Conservation (phyloP, 768 basidiomycete genomes). For the Mycena latifolia region DNA sequence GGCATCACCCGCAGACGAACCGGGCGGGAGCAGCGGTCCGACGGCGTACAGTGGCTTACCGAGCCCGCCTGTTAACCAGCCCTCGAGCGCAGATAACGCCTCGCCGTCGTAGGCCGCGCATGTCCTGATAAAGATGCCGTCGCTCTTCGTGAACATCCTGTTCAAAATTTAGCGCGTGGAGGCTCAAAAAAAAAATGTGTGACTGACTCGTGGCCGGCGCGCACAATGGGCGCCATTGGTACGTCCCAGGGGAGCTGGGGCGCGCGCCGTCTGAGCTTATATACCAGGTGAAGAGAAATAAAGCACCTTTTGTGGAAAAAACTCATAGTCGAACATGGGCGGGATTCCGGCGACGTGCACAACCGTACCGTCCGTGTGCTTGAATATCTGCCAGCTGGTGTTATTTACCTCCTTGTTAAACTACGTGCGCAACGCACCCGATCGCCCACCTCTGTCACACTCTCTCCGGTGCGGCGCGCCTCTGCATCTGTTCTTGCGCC, state of each 20-base stretch:
- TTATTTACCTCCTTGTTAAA: not conserved
- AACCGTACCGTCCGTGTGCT: constrained; percentile 33
- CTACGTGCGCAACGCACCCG: constrained; percentile 19
- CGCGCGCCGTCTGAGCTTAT: no score
- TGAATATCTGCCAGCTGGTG: constrained; percentile 34
- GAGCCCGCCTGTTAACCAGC: constrained; percentile 29
- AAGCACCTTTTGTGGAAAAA: constrained; percentile 39
- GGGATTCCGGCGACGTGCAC: constrained; percentile 39
- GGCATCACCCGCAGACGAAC: no score
- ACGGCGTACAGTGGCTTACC: constrained; percentile 32
- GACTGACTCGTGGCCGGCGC: constrained; percentile 8
- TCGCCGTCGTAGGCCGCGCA: constrained; percentile 33
- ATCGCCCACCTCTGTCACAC: constrained; percentile 31
- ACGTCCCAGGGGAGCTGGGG: constrained; percentile 6
- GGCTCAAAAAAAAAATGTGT: not conserved
- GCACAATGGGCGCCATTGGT: constrained; percentile 9
- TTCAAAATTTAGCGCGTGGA: not conserved
- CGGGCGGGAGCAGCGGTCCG: no score
- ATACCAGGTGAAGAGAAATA: not conserved
- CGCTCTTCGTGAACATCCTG: constrained; percentile 20
- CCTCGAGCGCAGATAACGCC: constrained; percentile 27
- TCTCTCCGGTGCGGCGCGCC: constrained; percentile 24
- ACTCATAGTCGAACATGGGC: constrained; percentile 40
- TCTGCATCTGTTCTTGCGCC: constrained; percentile 30
- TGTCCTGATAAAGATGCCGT: constrained; percentile 35